Conservation (phyloP, 306 rosid species). For the Prunus fruticosa region DNA sequence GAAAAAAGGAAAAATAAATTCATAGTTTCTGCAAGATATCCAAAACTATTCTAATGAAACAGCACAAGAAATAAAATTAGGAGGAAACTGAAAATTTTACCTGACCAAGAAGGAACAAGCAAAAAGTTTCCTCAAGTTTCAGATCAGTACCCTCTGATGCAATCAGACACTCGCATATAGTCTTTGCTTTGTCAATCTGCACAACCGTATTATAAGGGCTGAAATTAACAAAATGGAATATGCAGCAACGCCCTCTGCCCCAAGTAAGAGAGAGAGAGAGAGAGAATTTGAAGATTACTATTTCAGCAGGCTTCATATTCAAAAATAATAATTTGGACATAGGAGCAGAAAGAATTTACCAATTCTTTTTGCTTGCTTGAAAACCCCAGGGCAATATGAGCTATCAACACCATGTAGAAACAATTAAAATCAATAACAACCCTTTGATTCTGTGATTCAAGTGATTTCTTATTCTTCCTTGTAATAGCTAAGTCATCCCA, state of each 20-base stretch:
- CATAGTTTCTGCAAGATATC: slow-evolving; percentile 25
- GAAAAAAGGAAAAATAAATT: slow-evolving; percentile 3
- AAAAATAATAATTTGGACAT: slow-evolving; percentile 1
- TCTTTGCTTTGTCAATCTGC: slow-evolving; percentile 74
- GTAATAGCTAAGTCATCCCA: slow-evolving; percentile 74
- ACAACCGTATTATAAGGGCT: slow-evolving; percentile 19
- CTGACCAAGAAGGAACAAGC: slow-evolving; percentile 80
- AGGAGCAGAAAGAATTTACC: slow-evolving; percentile 51
- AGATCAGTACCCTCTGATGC: slow-evolving; percentile 81
- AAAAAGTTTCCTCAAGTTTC: slow-evolving; percentile 84
- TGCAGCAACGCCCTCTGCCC: neutral
- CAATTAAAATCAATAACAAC: slow-evolving; percentile 75
- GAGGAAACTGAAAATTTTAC: slow-evolving; percentile 35
- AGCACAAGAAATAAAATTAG: slow-evolving; percentile 5
- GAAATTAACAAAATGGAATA: slow-evolving; percentile 3
- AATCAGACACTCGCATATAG: slow-evolving; percentile 75
- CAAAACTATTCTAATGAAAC: slow-evolving; percentile 14
- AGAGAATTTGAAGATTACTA: neutral
- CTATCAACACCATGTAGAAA: slow-evolving; percentile 67
- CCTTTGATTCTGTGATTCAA: slow-evolving; percentile 91
- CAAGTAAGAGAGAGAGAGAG: neutral
- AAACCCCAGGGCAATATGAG: slow-evolving; percentile 89
- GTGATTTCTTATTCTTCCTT: slow-evolving; percentile 88
- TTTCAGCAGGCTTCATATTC: neutral
- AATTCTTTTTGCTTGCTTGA: slow-evolving; percentile 73